Conservation (phyloP, 768 basidiomycete species). For the Lepiota venenata region DNA sequence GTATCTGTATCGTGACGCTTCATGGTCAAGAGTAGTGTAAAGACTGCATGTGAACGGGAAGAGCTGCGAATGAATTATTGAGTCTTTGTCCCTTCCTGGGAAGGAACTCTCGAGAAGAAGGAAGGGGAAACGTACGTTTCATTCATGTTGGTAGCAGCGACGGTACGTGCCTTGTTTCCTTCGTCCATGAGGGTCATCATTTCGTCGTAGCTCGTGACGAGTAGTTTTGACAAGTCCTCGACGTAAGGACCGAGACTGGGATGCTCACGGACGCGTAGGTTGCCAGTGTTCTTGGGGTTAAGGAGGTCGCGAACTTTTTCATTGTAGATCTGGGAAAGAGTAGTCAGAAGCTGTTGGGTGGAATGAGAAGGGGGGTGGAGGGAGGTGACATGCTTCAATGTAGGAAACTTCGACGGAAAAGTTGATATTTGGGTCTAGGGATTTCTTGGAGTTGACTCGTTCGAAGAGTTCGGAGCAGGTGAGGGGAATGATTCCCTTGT, state of each 20-base stretch:
- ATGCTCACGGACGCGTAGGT: constrained; percentile 95
- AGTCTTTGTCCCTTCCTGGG: not conserved
- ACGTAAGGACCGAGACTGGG: constrained; percentile 97
- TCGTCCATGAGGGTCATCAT: constrained; percentile 99
- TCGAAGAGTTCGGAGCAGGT: constrained; percentile 92
- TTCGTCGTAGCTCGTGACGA: constrained; percentile 87
- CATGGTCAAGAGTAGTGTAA: constrained; percentile 93
- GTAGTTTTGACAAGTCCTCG: constrained; percentile 92
- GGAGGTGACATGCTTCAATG: constrained; percentile 64
- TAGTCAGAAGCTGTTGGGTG: not conserved
- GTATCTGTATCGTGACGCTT: constrained; percentile 82
- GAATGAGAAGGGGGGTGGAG: not conserved
- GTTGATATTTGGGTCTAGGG: constrained; percentile 60
- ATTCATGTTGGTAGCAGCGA: constrained; percentile 99
- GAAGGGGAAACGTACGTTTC: constrained; percentile 81
- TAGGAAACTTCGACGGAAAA: constrained; percentile 99
- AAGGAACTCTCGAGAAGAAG: constrained; percentile 4
- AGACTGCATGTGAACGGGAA: constrained; percentile 97
- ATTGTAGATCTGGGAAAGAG: constrained; percentile 76
- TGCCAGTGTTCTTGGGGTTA: constrained; percentile 96
- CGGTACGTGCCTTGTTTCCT: constrained; percentile 97
- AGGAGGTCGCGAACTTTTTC: constrained; percentile 97
- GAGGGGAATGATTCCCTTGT: constrained; percentile 97
- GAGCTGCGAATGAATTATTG: constrained; percentile 46
- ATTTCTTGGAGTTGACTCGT: constrained; percentile 67